phyloP scores from a whole-genome alignment of 2,329 filamentous ascomycete species.

The Penicillium sp. region DNA sequence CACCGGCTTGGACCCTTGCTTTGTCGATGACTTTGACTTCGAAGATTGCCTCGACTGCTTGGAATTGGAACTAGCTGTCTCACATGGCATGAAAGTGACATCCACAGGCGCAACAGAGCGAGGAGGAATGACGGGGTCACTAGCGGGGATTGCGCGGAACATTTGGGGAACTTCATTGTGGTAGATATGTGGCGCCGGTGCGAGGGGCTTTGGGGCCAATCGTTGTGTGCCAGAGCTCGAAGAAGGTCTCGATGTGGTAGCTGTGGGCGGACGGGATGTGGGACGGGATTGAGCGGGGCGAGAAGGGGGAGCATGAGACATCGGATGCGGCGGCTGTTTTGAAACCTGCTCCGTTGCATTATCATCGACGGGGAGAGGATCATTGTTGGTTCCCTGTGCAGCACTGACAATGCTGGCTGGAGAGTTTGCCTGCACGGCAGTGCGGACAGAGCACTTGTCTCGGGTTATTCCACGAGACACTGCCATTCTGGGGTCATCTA shows the following conservation, averaged over 20 bases:
- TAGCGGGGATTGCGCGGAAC: constrained; percentile 44
- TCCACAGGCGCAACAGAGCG: constrained; percentile 40
- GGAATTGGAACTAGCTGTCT: neutral
- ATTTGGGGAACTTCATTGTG: constrained; percentile 35
- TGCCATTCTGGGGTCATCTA: constrained; percentile 25
- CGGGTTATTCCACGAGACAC: constrained; percentile 18
- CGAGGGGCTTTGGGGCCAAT: constrained; percentile 36
- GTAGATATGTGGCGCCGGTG: constrained; percentile 38
- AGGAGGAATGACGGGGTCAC: constrained; percentile 47
- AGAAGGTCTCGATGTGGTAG: constrained; percentile 35
- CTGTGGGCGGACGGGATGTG: neutral
- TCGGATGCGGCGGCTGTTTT: constrained; percentile 22
- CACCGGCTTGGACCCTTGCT: constrained; percentile 59
- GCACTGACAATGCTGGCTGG: constrained; percentile 24
- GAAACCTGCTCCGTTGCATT: constrained; percentile 16
- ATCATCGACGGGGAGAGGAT: constrained; percentile 22
- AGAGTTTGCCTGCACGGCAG: constrained; percentile 28
- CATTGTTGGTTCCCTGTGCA: constrained; percentile 20
- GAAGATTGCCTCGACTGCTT: constrained; percentile 23
- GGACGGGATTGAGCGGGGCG: neutral
- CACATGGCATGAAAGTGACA: constrained; percentile 44
- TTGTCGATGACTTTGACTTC: constrained; percentile 23
- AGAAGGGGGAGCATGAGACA: constrained; percentile 29
- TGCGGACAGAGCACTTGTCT: constrained; percentile 23
- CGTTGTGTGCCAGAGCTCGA: constrained; percentile 37